Percentiles rank a stretch among this genome's conserved stretches.
Evolutionary conservation across 2,329 filamentous ascomycete genomes (phyloP).

Genomic region (Talaromyces sp.): DNA sequence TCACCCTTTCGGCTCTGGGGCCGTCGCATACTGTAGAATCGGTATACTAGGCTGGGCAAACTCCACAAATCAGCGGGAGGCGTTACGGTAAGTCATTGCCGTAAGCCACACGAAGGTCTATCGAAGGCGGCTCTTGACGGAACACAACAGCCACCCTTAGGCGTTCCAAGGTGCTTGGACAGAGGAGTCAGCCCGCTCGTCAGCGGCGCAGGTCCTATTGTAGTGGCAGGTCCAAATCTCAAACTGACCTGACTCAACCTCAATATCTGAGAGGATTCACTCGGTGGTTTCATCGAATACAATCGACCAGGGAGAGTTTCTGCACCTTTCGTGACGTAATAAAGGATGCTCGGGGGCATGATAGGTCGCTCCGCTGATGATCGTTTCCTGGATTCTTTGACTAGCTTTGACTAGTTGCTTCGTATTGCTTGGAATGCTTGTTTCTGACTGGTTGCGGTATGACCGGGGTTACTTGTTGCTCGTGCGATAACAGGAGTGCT

Average conservation of each 20-base stretch:
- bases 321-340: conserved; percentile 12
- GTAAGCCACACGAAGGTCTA: neutral
- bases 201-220: neutral
- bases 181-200: neutral
- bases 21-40: neutral
- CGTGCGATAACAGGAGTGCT: neutral
- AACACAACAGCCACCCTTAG: neutral
- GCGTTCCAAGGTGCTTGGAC: neutral
- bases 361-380: conserved; percentile 12
- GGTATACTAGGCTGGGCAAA: neutral
- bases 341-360: neutral
- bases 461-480: neutral
- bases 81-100: neutral
- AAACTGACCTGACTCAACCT: neutral
- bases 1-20: neutral
- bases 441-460: neutral
- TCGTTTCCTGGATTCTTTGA: conserved; percentile 10
- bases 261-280: neutral
- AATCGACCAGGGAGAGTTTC: neutral
- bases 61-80: conserved; percentile 2
- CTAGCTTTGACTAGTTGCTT: neutral
- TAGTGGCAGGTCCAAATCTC: neutral
- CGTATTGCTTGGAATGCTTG: conserved; percentile 12
- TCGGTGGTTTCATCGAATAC: neutral
- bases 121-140: neutral